Base-by-base conservation (phyloP, 2,329 filamentous ascomycete genomes). In the Arachnomyces sp. region DNA sequence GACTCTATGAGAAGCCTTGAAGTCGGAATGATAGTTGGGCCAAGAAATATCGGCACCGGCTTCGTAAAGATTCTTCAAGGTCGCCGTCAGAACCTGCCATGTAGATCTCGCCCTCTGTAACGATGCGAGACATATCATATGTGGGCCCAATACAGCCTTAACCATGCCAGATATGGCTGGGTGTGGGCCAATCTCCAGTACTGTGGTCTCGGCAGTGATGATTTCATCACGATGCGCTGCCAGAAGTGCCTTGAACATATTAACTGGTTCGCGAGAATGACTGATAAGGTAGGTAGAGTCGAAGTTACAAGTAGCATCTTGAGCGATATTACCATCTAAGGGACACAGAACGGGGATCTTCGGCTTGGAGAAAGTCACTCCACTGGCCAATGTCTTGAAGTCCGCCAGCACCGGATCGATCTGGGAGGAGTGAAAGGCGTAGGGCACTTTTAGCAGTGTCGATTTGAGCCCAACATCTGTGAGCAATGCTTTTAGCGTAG, bases 101-200 rank as follows among this genome's bases (percentile, higher is more conserved):
- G 75, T 67, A 43, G 74, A 65, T 53, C 84, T 79, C 32, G 71
- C 73, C 42, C 79, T 75, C 28, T 77, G 77, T n/a, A n/a, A n/a
- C n/a, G n/a, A n/a, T n/a, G n/a, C n/a, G n/a, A n/a, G n/a, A n/a
- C n/a, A n/a, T n/a, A n/a, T n/a, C 9, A 85, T 66, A 2, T 80
- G 78, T 2, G 79, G 72, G 7, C 75, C 70, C 21, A 25, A 25
- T 11, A 75, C 73, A 31, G 73, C 67, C 65, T 81, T 82, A 47
- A 86, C 73, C 72, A 87, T 80, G 44, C 74, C 74, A 33, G 73
- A 72, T 59, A 77, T 83, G 9, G 86, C 75, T 0, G 82, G 81
- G 52, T 86, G 80, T 29, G 83, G 82, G n/a, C 84, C 84, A 46
- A 87, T 65, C 57, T 88, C 84, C 42, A 88, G 65, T 75, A 78